A percentile compares a stretch with the other conserved stretches of the same genome.
These are phyloP conservation scores for Lotus japonicus DNA, from an alignment of 306 rosid species.

Conservation along the genomic window DNA sequence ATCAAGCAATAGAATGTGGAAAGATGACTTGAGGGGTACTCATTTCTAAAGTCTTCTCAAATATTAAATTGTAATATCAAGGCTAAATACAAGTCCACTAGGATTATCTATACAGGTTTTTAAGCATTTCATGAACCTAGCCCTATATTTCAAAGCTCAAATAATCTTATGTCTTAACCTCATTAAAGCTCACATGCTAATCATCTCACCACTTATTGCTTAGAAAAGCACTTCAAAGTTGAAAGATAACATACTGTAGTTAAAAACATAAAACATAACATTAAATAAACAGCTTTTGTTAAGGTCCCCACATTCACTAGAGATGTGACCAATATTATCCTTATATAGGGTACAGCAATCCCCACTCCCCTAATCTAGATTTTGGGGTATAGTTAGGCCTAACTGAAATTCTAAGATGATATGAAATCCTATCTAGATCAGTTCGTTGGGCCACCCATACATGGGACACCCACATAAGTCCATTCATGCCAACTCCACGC, in stretches of 20 bases:
- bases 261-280: neutral
- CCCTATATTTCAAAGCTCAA: neutral
- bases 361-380: no score
- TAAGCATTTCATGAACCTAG: neutral
- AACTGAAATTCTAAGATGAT: no score
- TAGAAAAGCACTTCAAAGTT: neutral
- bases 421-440: no score
- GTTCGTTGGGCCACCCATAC: no score
- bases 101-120: neutral
- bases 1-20: neutral
- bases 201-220: neutral
- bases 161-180: neutral
- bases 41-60: neutral
- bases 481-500: no score
- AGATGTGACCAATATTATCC: no score
- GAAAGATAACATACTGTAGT: neutral
- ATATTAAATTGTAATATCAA: neutral
- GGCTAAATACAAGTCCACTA: neutral
- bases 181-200: neutral
- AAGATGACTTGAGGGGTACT: neutral
- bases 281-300: no score
- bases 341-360: no score
- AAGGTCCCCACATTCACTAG: no score
- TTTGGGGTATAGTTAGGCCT: no score
- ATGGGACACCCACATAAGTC: no score